Base-by-base conservation (phyloP, 1,139 yeast genomes). In the Candida glucosophila region DNA sequence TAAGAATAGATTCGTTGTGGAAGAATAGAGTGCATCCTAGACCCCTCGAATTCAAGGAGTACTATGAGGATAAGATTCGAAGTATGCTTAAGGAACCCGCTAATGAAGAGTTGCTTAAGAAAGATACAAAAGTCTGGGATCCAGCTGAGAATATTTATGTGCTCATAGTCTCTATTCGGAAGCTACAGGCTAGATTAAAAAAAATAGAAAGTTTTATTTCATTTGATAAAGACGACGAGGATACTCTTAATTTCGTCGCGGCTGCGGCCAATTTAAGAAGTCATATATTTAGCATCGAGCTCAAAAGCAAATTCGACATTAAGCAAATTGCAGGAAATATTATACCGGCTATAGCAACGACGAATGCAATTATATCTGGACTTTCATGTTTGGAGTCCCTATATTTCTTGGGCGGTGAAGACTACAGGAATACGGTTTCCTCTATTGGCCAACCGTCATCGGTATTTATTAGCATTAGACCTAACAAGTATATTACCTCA, bases 301-400 rank as follows among this genome's bases (percentile, higher is more conserved):
- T 63, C 29, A 79, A 81, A 47, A 65, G 94, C 10, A 80, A 83
- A 39, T 92, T 92, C 44, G 95, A 85, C 35, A 73, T 82, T 37
- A 92, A 92, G 49, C 75, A 92, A 47, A 86, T 88, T 40, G 98
- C 98, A 0, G 99, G 99, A 6, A 90, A 90, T 49, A 92, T 92
- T 42, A 90, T 92, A 26, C 98, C 99, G 0, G 98, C 98, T 0
- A 88, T 92, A 40, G 98, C 98, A 8, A 90, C 98, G 2, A 90
- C 97, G 7, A 92, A 92, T 49, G 97, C 98, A 1, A 78, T 90
- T 12, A 77, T 90, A 35, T 88, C 96, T 0, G 98, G 98, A 0
- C 69, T 86, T 34, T 79, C 93, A 14, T 77, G 86, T 9, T 49
- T 88, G 29, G 77, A 75, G 28, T 79, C 88, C 0, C 54, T 83